A percentile compares a stretch with the other conserved stretches of the same genome.
Conservation (phyloP, 176 grass and related monocot genomes). For the Paspalum vaginatum region DNA sequence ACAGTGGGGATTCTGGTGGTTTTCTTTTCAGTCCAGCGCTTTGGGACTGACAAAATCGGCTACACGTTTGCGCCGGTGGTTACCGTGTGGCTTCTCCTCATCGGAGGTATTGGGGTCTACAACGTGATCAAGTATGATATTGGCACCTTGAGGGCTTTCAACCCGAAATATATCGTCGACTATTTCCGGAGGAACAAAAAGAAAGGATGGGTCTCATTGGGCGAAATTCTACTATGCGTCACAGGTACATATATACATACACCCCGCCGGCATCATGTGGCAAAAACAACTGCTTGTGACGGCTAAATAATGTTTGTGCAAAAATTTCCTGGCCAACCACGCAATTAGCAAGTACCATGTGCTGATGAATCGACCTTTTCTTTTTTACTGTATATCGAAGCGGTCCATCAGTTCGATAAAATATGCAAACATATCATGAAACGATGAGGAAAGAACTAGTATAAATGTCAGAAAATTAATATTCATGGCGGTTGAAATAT, state of each 20-base stretch:
- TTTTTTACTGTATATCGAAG: not conserved
- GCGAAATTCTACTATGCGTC: slow-evolving; percentile 67
- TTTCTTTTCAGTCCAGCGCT: slow-evolving; percentile 60
- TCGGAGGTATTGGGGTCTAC: slow-evolving; percentile 57
- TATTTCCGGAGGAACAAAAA: slow-evolving; percentile 68
- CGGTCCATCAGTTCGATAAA: not conserved
- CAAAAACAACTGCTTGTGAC: not conserved
- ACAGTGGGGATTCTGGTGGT: slow-evolving; percentile 59
- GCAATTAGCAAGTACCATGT: not conserved
- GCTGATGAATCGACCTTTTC: not conserved
- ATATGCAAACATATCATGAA: not conserved
- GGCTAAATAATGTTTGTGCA: not conserved
- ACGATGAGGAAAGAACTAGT: not conserved
- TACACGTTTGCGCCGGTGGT: slow-evolving; percentile 73
- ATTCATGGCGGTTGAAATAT: not conserved
- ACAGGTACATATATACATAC: slow-evolving; percentile 43
- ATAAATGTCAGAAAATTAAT: not conserved
- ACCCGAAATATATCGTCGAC: slow-evolving; percentile 65
- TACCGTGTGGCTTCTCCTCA: slow-evolving; percentile 54
- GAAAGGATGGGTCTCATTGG: slow-evolving; percentile 67
- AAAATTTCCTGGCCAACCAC: too few relatives aligned
- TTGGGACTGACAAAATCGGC: slow-evolving; percentile 71
- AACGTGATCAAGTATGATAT: slow-evolving; percentile 63
- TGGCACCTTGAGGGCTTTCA: slow-evolving; percentile 52
- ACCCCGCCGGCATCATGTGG: not conserved